Evolutionary conservation across 352 stramenopile genomes (phyloP), one percentile per base, ranked within the genome.

Genomic region (Phytophthora constricta): DNA sequence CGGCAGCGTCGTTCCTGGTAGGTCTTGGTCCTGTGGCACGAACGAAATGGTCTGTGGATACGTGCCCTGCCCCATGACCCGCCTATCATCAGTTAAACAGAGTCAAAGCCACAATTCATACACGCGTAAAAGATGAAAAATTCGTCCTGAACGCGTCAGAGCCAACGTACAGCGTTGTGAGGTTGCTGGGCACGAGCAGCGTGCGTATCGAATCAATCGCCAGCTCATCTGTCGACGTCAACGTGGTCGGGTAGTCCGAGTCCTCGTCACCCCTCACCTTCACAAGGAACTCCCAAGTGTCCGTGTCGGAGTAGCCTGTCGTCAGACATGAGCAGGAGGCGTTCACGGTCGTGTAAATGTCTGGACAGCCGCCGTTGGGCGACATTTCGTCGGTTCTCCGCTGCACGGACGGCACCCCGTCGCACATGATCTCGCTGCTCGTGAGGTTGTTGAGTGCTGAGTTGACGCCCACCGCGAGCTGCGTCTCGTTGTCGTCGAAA

Each of bases 401-500:
- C 20, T 77, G 70, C 20, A 77, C 54, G 16, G 58, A 74, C 22
- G 70, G 70, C 27, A 74, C 23, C 1, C 58, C 54, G 31, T 65
- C 20, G 56, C 70, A 77, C 17, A 68, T 71, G 28, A 74, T 19
- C 10, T 72, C 60, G 49, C 27, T 58, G 45, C 31, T 58, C 8
- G 61, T 58, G 31, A 78, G 52, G 34, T 75, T 75, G 5, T 60
- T 59, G 14, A 76, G 62, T 22, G 68, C 62, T 14, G 63, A 64
- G 28, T 75, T 72, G 28, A 79, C 43, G 10, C 69, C 68, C 33
- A 66, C 65, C 25, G 64, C 65, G 51, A 78, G 28, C 39, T 74
- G 60, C 60, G 70, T 75, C 57, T 78, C 70, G 26, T 68, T 70
- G 22, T 68, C 56, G 33, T 62, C 58, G n/a, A 78, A 70, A 42